Evolutionary conservation across 257 asterid species (phyloP).

Genomic region (Buddleja alternifolia): DNA sequence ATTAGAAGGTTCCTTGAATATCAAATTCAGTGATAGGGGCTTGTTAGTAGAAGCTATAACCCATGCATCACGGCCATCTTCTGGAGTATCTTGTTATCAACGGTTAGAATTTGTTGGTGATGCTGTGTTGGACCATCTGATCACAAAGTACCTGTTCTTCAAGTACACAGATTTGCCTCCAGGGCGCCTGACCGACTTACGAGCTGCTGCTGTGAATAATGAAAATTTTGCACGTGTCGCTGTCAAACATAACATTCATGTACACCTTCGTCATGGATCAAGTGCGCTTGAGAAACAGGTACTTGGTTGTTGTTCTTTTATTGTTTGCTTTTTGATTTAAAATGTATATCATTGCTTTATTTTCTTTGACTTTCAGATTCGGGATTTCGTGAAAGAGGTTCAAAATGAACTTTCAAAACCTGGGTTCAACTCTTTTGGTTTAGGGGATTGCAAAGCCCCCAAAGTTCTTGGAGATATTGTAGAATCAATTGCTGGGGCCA

Average conservation of each 20-base stretch:
- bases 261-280: conserved; percentile 97
- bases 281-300: conserved; percentile 98
- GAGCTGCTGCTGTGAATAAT: conserved; percentile 99
- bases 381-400: conserved; percentile 90
- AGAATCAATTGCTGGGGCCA: conserved; percentile 99
- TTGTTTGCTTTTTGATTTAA: conserved; percentile 1
- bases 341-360: conserved; percentile 12
- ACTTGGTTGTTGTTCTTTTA: conserved; percentile 5
- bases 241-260: conserved; percentile 84
- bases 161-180: conserved; percentile 97
- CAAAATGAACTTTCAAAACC: conserved; percentile 72
- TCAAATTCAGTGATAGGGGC: conserved; percentile 67
- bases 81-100: conserved; percentile 97
- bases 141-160: conserved; percentile 85
- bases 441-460: conserved; percentile 99
- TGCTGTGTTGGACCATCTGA: conserved; percentile 97
- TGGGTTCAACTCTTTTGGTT: conserved; percentile 91
- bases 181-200: conserved; percentile 92
- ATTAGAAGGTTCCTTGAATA: conserved; percentile 68
- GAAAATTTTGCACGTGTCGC: conserved; percentile 98
- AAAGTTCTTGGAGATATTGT: conserved; percentile 98
- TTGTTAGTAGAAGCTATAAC: conserved; percentile 95
- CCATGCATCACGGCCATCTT: conserved; percentile 98
- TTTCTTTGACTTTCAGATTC: conserved; percentile 55
- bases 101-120: conserved; percentile 97